phyloP scores from a whole-genome alignment of 1,139 yeast genomes.

The Diutina mesorugosa region DNA sequence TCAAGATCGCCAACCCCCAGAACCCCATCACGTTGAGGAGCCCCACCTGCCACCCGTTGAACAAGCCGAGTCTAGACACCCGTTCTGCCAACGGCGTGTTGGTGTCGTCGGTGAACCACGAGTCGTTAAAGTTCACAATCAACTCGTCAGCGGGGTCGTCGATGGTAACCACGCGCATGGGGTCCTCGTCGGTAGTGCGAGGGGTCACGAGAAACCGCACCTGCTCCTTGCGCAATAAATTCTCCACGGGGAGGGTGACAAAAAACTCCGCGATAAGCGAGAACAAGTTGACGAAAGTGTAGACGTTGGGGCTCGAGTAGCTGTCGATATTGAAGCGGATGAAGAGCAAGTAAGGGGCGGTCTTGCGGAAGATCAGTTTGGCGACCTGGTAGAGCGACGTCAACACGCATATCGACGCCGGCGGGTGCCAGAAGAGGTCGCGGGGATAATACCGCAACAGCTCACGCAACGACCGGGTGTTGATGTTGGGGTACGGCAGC shows the following conservation, averaged over 20 bases:
- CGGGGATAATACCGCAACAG: slow-evolving; percentile 23
- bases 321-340: slow-evolving; percentile 58
- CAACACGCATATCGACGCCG: slow-evolving; percentile 33
- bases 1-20: slow-evolving; percentile 66
- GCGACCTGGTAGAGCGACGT: slow-evolving; percentile 54
- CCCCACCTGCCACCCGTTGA: slow-evolving; percentile 90
- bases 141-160: slow-evolving; percentile 31
- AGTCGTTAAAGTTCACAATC: slow-evolving; percentile 30
- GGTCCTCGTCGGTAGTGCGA: slow-evolving; percentile 19
- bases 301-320: slow-evolving; percentile 49
- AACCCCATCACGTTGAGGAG: slow-evolving; percentile 66
- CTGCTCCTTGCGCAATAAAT: slow-evolving; percentile 74
- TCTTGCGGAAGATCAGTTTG: slow-evolving; percentile 47
- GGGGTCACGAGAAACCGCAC: slow-evolving; percentile 42
- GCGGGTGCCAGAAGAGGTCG: slow-evolving; percentile 40
- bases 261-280: slow-evolving; percentile 57
- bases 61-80: slow-evolving; percentile 30
- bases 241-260: slow-evolving; percentile 77
- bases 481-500: slow-evolving; percentile 12
- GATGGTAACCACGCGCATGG: slow-evolving; percentile 22
- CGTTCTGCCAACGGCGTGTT: slow-evolving; percentile 6
- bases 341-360: slow-evolving; percentile 64
- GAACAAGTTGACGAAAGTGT: slow-evolving; percentile 37
- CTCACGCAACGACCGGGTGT: slow-evolving; percentile 14
- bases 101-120: slow-evolving; percentile 3